Percentiles rank a stretch among this genome's conserved stretches.
These are phyloP conservation scores for Westerdykella aurantiaca DNA, from an alignment of 2,329 filamentous ascomycete genomes.

Conservation along the genomic window DNA sequence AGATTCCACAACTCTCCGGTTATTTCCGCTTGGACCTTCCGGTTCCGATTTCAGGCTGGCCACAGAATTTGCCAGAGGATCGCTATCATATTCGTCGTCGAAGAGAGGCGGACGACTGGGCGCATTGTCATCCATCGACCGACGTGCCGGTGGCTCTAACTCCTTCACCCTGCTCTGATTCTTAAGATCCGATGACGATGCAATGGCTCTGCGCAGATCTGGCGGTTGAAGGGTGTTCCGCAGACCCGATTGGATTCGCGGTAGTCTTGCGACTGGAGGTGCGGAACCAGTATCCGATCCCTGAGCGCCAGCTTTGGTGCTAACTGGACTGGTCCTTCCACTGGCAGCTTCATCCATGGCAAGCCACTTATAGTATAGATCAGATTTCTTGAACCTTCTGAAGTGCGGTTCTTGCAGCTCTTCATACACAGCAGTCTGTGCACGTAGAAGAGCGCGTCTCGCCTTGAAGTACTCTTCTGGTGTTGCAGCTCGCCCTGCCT, in stretches of 20 bases:
- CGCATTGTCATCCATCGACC: constrained; percentile 64
- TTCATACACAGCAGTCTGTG: constrained; percentile 77
- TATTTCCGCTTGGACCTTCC: constrained; percentile 50
- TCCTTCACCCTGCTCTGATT: constrained; percentile 43
- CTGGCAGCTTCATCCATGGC: constrained; percentile 68
- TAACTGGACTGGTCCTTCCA: constrained; percentile 23
- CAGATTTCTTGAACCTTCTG: constrained; percentile 81
- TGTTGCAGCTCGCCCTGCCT: constrained; percentile 68
- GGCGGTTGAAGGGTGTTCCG: constrained; percentile 37
- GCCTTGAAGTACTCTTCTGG: constrained; percentile 77
- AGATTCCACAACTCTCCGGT: constrained; percentile 78
- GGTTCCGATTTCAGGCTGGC: constrained; percentile 70
- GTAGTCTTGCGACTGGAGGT: constrained; percentile 37
- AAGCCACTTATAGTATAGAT: constrained; percentile 93
- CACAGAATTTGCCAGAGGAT: constrained; percentile 69
- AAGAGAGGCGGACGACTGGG: constrained; percentile 56
- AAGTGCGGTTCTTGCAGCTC: constrained; percentile 78
- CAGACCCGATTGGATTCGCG: constrained; percentile 44
- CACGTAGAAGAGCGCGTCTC: constrained; percentile 70
- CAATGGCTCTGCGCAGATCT: constrained; percentile 55
- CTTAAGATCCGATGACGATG: constrained; percentile 57
- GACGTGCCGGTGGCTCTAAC: constrained; percentile 48
- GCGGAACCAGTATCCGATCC: constrained; percentile 21
- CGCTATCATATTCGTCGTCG: constrained; percentile 72
- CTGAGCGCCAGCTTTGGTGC: constrained; percentile 22